phyloP scores from a whole-genome alignment of 2,329 filamentous ascomycete genomes.

The Aspergillus spinulosporus region DNA sequence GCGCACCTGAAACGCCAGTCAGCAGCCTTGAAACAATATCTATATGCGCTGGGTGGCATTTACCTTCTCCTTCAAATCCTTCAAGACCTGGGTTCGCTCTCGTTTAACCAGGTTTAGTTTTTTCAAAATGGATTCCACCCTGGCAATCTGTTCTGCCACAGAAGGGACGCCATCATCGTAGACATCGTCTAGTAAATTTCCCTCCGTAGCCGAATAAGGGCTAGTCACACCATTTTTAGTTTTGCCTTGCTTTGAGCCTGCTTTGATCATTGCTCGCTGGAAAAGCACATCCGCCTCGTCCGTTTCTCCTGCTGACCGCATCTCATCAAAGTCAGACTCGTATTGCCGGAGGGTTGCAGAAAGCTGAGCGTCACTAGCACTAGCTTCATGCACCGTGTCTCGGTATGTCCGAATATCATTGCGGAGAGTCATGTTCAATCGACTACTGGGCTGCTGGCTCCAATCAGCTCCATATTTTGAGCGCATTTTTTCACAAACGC shows the following conservation, averaged over 20 bases:
- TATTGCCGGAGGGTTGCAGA: slow-evolving; percentile 82
- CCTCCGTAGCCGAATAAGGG: slow-evolving; percentile 62
- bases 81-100: slow-evolving; percentile 86
- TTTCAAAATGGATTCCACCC: slow-evolving; percentile 85
- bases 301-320: slow-evolving; percentile 82
- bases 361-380: slow-evolving; percentile 80
- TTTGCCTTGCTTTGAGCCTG: slow-evolving; percentile 58
- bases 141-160: slow-evolving; percentile 83
- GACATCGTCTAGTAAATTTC: slow-evolving; percentile 85
- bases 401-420: slow-evolving; percentile 85
- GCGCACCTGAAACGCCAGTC: slow-evolving; percentile 64
- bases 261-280: slow-evolving; percentile 79
- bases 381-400: slow-evolving; percentile 85
- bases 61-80: slow-evolving; percentile 97
- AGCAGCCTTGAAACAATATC: slow-evolving; percentile 4
- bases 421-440: slow-evolving; percentile 82
- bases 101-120: slow-evolving; percentile 90
- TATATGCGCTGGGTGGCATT: slow-evolving; percentile 22
- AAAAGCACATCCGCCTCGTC: slow-evolving; percentile 88
- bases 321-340: slow-evolving; percentile 88
- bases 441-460: slow-evolving; percentile 93
- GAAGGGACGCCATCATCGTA: slow-evolving; percentile 78
- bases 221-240: slow-evolving; percentile 64
- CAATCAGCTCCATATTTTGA: slow-evolving; percentile 95
- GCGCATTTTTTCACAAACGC: slow-evolving; percentile 98